phyloP scores from a whole-genome alignment of 1,284 basidiomycete genomes.

The Pseudozyma sp. region DNA sequence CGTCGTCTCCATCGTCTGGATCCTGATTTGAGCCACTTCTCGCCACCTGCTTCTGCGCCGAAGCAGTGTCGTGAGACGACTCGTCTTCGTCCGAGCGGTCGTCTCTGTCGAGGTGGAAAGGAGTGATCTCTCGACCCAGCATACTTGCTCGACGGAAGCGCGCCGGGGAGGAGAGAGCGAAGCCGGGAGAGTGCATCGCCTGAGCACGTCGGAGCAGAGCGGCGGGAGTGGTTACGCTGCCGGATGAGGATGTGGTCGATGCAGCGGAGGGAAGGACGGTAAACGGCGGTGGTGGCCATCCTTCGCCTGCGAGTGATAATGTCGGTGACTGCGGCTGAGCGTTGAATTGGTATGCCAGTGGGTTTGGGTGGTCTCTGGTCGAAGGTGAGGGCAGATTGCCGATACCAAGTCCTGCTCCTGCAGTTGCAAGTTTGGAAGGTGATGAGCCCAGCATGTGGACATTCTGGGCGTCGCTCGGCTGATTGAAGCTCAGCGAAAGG shows the following conservation, averaged over 20 bases:
- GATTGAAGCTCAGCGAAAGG: conserved; percentile 12
- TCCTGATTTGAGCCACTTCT: conserved; percentile 13
- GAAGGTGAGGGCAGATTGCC: conserved; percentile 34
- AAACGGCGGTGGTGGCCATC: conserved; percentile 30
- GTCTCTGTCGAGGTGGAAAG: conserved; percentile 33
- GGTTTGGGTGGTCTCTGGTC: conserved; percentile 25
- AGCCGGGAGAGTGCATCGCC: conserved; percentile 39
- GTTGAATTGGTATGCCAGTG: conserved; percentile 4
- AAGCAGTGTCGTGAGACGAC: neutral
- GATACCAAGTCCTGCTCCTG: conserved; percentile 28
- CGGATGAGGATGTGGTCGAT: conserved; percentile 21
- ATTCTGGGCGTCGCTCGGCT: conserved; percentile 7
- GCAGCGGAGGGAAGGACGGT: conserved; percentile 11
- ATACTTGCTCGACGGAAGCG: conserved; percentile 54
- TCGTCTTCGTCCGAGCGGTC: conserved; percentile 27
- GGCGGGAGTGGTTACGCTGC: conserved; percentile 17
- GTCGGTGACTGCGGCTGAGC: conserved; percentile 32
- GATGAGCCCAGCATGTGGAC: conserved; percentile 18
- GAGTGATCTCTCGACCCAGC: conserved; percentile 55
- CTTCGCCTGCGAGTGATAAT: conserved; percentile 28
- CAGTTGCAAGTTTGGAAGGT: conserved; percentile 10
- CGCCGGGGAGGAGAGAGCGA: conserved; percentile 30
- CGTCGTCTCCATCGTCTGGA: conserved; percentile 43
- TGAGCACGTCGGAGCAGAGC: conserved; percentile 23
- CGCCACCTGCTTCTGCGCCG: conserved; percentile 8